Evolutionary conservation across 306 rosid genomes (phyloP).

Genomic region (Mimosa pudica): DNA sequence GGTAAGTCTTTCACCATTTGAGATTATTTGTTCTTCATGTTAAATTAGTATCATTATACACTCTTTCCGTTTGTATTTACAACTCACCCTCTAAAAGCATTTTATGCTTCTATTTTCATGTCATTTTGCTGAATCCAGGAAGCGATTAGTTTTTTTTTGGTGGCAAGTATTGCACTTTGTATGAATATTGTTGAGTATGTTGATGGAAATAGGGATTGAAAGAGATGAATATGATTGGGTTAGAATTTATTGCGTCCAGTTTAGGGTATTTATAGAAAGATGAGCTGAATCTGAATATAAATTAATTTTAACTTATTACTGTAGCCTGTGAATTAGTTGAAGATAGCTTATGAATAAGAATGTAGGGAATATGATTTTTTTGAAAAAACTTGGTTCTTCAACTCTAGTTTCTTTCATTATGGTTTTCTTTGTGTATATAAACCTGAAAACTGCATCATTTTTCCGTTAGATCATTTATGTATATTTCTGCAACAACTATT

Average conservation of each 20-base stretch:
- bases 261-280: neutral
- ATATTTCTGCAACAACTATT: conserved; percentile 21
- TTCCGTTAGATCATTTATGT: conserved; percentile 12
- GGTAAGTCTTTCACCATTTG: conserved; percentile 53
- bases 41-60: conserved; percentile 3
- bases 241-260: neutral
- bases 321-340: too few species aligned
- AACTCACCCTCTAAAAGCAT: neutral
- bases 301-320: neutral
- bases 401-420: neutral
- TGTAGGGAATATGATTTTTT: neutral
- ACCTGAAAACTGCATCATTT: neutral
- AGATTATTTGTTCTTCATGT: conserved; percentile 15
- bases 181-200: neutral
- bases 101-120: neutral
- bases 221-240: neutral
- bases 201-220: neutral
- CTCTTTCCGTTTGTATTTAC: neutral
- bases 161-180: neutral
- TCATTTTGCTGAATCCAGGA: neutral
- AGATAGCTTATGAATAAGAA: neutral
- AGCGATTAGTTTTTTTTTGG: neutral
- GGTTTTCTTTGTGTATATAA: neutral
- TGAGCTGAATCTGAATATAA: neutral
- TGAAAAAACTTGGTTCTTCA: neutral